Evolutionary conservation across 331 rosid species (phyloP), one percentile per base, ranked within the genome.

Genomic region (Cydonia oblonga): DNA sequence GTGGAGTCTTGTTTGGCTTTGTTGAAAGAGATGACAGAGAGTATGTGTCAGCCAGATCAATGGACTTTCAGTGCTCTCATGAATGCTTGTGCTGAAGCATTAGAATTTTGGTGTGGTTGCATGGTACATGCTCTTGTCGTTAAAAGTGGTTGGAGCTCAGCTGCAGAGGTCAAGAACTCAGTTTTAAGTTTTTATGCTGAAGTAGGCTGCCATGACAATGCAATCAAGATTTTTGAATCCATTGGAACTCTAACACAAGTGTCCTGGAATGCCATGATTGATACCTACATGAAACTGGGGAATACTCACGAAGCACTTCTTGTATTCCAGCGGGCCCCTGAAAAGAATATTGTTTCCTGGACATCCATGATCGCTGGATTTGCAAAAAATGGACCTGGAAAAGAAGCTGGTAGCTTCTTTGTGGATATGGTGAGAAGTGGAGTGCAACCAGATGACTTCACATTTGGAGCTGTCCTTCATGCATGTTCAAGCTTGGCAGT

Each of bases 251-350:
- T 63, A 24, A 87, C 81, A 71, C 91, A 85, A 72, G 93, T 89
- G 68, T 89, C 97, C 18, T 89, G 93, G 92, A 92, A 92, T 79
- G 92, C 92, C 18, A 83, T 92, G 78, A 83, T 89, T 68, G 92
- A 87, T 85, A 86, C 88, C 12, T 83, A 92, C 79, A 92, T 92
- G 93, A 92, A 86, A 81, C 56, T 80, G 33, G 96, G 97, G 38
- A 81, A 86, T 57, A 75, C 86, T 64, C 68, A 83, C 16, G 75
- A 75, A 67, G 96, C 96, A n/a, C 68, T 75, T 57, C 78, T 74
- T 40, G 95, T 85, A 79, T 92, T 92, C 76, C 90, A 86, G 76
- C 78, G 69, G 71, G 80, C 91, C 15, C 88, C 87, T 18, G 84
- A 82, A 73, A 84, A 70, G 59, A 86, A 87, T 68, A 35, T 89